These are phyloP conservation scores for Calonectria crousiana DNA, from an alignment of 2,329 filamentous ascomycete genomes.

Conservation along the genomic window DNA sequence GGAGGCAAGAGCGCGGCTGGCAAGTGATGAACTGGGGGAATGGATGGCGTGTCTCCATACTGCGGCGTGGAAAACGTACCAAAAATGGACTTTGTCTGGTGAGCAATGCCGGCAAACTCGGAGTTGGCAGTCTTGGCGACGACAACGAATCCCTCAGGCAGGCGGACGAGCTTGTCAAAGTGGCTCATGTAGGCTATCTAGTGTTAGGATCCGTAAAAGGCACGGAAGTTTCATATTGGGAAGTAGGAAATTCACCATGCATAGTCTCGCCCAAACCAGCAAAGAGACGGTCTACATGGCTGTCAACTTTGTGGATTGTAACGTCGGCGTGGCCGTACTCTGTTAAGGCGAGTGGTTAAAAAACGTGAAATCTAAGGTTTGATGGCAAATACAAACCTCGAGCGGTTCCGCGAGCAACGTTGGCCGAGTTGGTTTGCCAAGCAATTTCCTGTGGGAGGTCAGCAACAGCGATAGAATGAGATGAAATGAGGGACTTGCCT, in stretches of 20 bases:
- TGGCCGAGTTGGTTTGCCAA: slow-evolving; percentile 71
- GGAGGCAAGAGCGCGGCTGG: too few relatives aligned
- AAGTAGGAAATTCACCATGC: slow-evolving; percentile 59
- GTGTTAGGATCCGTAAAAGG: too few relatives aligned
- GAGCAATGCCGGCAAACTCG: slow-evolving; percentile 83
- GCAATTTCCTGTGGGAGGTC: slow-evolving; percentile 65
- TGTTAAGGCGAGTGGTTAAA: too few relatives aligned
- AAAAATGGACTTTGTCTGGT: slow-evolving; percentile 77
- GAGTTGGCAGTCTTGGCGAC: slow-evolving; percentile 83
- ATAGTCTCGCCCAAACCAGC: slow-evolving; percentile 77
- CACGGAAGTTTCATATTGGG: too few relatives aligned
- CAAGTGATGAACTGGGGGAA: neutral
- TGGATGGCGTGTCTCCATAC: neutral
- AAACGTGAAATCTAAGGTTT: too few relatives aligned
- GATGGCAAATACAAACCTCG: slow-evolving; percentile 43
- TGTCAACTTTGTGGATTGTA: slow-evolving; percentile 43
- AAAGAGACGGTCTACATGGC: slow-evolving; percentile 84
- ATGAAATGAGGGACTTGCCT: too few relatives aligned
- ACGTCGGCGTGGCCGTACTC: neutral
- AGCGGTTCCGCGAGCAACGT: slow-evolving; percentile 64
- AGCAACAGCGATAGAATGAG: too few relatives aligned
- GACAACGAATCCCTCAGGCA: slow-evolving; percentile 79
- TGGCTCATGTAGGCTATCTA: slow-evolving; percentile 80
- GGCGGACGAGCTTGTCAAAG: slow-evolving; percentile 82
- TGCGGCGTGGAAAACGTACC: slow-evolving; percentile 51